phyloP scores from a whole-genome alignment of 2,329 filamentous ascomycete species.

The Venturia nashicola region DNA sequence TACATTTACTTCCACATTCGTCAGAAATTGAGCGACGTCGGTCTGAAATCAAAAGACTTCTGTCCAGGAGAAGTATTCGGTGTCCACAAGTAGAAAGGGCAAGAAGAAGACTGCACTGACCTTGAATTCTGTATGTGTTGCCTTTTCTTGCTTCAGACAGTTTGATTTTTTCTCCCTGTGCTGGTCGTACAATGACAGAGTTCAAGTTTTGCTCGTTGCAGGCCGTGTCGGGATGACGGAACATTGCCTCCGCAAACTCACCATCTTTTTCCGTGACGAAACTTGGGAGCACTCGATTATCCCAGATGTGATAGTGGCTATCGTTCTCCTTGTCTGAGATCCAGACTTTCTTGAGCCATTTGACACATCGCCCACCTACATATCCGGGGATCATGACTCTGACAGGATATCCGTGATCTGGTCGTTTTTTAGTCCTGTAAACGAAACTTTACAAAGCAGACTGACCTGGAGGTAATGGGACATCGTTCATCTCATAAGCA shows the following conservation, averaged over 20 bases:
- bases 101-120: too few species aligned
- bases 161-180: constrained; percentile 32
- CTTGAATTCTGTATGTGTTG: constrained; percentile 15
- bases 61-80: too few species aligned
- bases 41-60: too few species aligned
- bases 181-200: constrained; percentile 34
- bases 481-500: constrained; percentile 41
- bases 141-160: constrained; percentile 26
- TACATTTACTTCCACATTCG: background rate
- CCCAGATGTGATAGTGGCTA: constrained; percentile 36
- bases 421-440: constrained; percentile 7
- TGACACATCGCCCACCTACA: constrained; percentile 29
- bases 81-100: too few species aligned
- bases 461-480: constrained; percentile 18
- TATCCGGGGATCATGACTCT: constrained; percentile 30
- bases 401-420: constrained; percentile 32
- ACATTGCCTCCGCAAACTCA: constrained; percentile 31
- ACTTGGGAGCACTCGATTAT: constrained; percentile 35
- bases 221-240: constrained; percentile 27
- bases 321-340: constrained; percentile 28
- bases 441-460: background rate
- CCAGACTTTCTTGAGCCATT: constrained; percentile 31
- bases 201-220: constrained; percentile 39
- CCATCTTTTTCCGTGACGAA: constrained; percentile 33
- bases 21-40: background rate